Evolutionary conservation across 2,329 filamentous ascomycete genomes (phyloP).

Genomic region (Calonectria hawksworthii): DNA sequence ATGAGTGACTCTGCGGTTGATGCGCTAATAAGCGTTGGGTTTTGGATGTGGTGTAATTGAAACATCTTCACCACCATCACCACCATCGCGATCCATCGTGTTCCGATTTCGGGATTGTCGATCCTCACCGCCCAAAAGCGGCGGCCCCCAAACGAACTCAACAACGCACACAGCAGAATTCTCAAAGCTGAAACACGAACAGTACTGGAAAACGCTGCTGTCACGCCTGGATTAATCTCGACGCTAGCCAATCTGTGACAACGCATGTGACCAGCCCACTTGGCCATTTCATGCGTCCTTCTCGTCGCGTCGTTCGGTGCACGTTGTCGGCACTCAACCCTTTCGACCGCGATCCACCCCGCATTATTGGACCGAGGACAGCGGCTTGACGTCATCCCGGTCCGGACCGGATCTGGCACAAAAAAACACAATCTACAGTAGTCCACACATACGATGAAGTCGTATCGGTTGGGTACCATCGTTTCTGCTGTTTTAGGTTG

Average conservation of each 20-base stretch:
- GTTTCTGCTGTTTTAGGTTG: neutral
- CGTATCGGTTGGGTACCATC: neutral
- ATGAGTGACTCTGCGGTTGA: neutral
- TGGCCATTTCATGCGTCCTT: neutral
- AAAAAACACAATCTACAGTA: neutral
- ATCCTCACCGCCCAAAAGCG: neutral
- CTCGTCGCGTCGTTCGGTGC: neutral
- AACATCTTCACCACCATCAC: neutral
- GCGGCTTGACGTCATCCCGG: neutral
- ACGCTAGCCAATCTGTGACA: neutral
- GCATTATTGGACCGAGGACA: neutral
- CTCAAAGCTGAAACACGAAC: neutral
- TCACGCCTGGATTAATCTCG: neutral
- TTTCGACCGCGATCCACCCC: neutral
- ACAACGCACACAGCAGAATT: neutral
- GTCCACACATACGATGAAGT: neutral
- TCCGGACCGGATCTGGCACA: neutral
- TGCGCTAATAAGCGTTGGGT: neutral
- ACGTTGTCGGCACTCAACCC: slow-evolving; percentile 1
- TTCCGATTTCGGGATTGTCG: neutral
- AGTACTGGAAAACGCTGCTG: neutral
- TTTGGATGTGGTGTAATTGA: neutral
- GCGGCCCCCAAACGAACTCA: neutral
- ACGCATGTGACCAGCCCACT: slow-evolving; percentile 3
- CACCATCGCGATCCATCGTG: neutral